Evolutionary conservation across 495 filamentous ascomycete genomes (phyloP), one percentile per base, ranked within the genome.

Genomic region (Collariella sp.): DNA sequence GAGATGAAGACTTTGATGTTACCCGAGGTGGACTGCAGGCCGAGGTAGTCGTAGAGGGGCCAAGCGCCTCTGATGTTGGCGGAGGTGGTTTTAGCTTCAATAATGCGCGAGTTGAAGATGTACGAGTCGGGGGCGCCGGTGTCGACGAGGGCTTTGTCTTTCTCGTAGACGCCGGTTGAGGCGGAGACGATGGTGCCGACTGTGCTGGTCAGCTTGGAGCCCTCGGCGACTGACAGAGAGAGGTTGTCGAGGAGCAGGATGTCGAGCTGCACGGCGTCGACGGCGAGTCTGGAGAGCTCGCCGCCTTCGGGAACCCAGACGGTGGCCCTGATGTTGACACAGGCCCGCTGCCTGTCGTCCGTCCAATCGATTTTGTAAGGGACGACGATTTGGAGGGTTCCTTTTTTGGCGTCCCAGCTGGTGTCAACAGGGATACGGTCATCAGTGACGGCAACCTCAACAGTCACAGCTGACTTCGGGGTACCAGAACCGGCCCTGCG

Each of bases 1-100:
- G 64, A 63, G 43, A 77, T 60, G 40, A 54, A 65, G 1, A 68
- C 69, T 9, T 50, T 36, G 49, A 76, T 64, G 46, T 54, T 57
- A 22, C 75, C 75, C 0, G 71, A 70, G 1, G 60, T 67, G 35
- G 66, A 67, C 11, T 67, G 57, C 3, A 77, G 56, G 0, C 54
- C 51, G 0, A 77, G 60, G 35, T 68, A 63, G 52, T 76, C 69
- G 54, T 67, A 69, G 0, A 77, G 52, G 0, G 73, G 72, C 72
- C 72, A 77, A 40, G 61, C 56, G 20, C 75, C 75, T 11, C 34
- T 24, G 57, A 77, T 73, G 7, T 46, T 18, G 0, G 65, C 72
- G 0, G 72, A 60, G 3, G 66, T 70, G 11, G 72, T 72, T 4
- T 52, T 44, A 1, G 66, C 62, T 15, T 67, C 61, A 51, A 71